Percentiles rank a stretch among this genome's conserved stretches.
These are phyloP conservation scores for Pseudogymnoascus verrucosus DNA, from an alignment of 2,329 filamentous ascomycete genomes.

Conservation along the genomic window DNA sequence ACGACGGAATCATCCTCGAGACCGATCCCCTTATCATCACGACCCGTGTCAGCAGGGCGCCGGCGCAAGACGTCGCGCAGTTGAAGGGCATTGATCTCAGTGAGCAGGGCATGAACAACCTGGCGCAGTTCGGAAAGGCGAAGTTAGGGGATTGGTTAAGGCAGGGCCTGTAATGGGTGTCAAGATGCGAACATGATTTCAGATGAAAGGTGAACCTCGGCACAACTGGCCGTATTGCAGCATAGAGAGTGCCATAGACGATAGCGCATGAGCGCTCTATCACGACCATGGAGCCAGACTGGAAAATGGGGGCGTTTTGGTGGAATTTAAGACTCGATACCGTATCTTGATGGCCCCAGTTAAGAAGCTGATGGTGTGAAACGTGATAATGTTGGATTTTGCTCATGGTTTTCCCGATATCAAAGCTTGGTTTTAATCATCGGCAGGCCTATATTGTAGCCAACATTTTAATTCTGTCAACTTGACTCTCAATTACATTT, in stretches of 20 bases:
- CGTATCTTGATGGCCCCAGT: not conserved
- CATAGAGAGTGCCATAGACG: slow-evolving; percentile 3
- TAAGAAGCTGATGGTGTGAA: not conserved
- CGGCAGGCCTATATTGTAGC: not conserved
- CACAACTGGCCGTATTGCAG: not conserved
- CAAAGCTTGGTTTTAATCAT: not conserved
- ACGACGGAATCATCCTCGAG: slow-evolving; percentile 94
- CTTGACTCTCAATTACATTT: not conserved
- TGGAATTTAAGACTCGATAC: slow-evolving; percentile 9
- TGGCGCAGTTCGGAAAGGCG: slow-evolving; percentile 87
- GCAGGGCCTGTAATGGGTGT: slow-evolving; percentile 57
- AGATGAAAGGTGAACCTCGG: not conserved
- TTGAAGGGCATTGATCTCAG: slow-evolving; percentile 92
- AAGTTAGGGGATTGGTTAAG: slow-evolving; percentile 87
- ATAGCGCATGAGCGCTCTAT: slow-evolving; percentile 4
- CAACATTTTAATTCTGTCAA: not conserved
- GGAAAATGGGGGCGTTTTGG: slow-evolving; percentile 8
- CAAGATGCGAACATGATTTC: slow-evolving; percentile 23
- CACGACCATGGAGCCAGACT: not conserved
- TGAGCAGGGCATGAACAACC: slow-evolving; percentile 89
- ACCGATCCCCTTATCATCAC: slow-evolving; percentile 93
- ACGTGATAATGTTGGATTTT: not conserved
- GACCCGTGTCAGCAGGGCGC: slow-evolving; percentile 84
- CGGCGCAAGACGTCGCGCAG: slow-evolving; percentile 77
- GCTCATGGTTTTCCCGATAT: not conserved